Base-by-base conservation (phyloP, 139 green algal genomes). In the Closterium sp. region DNA sequence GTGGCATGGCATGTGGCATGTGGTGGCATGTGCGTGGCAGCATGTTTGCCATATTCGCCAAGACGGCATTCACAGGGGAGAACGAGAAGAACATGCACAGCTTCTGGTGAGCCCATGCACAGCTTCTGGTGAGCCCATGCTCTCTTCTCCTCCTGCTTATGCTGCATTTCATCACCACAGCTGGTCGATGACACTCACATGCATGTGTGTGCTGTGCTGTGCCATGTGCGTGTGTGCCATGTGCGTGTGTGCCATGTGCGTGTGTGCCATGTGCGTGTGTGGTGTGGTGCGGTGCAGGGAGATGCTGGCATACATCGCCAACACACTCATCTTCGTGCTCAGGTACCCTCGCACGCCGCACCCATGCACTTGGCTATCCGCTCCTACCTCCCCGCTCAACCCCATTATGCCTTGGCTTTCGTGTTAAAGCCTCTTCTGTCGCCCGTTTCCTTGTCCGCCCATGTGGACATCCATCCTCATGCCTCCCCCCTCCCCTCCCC, bases 301-400 rank as follows among this genome's bases (percentile, higher is more conserved):
- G 42, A 94, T 95, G 89, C 21, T 94, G 4, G 92, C 84, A 11
- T 94, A 90, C 86, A 94, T 94, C 22, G 92, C 89, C 79, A 94
- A 94, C 85, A 94, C 92, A 11, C 84, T 94, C 86, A 94, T 94
- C 84, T 94, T 94, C 24, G 85, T 92, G 1, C 90, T 94, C 45
- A 89, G 45, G 86, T 91, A 31, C 50, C 4, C 38, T 45, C 4
- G 32, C 32, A n/a, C n/a, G n/a, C 32, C 32, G 32, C 32, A 38
- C 32, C 32, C 32, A 38, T 38, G 32, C 32, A 38, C 32, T 38
- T 2, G 2, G 32, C 32, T 38, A 38, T 38, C 38, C 38, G n/a
- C 4, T 11, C 4, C 4, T 9, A 4, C 38, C 38, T 9, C 38
- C 2, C 38, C 38, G 0, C 38, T 9, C 38, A 45, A 45, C 0